Conservation (phyloP, 306 rosid genomes). For the Alnus rubra region DNA sequence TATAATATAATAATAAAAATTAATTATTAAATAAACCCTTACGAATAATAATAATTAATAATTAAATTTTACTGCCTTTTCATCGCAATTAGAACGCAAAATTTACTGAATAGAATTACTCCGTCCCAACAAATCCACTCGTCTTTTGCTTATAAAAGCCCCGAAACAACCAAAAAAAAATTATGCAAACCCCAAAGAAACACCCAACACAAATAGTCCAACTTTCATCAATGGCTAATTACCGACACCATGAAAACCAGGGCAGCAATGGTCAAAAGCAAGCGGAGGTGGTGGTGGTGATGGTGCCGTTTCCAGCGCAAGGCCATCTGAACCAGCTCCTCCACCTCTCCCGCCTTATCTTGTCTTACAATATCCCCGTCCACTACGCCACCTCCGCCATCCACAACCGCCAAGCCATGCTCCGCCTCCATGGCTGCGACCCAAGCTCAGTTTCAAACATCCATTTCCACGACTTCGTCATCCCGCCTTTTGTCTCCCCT, state of each 20-base stretch:
- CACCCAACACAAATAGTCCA: background rate
- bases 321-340: slow-evolving; percentile 91
- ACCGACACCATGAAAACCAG: slow-evolving; percentile 21
- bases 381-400: slow-evolving; percentile 54
- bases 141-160: background rate
- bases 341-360: slow-evolving; percentile 66
- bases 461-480: slow-evolving; percentile 50
- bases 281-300: slow-evolving; percentile 44
- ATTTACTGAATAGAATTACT: too few relatives aligned
- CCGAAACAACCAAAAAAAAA: background rate
- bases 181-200: background rate
- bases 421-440: slow-evolving; percentile 52
- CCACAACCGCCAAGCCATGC: slow-evolving; percentile 60
- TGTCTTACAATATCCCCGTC: slow-evolving; percentile 46
- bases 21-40: too few relatives aligned
- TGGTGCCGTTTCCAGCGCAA: slow-evolving; percentile 75
- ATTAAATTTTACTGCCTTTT: too few relatives aligned
- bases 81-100: too few relatives aligned
- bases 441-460: slow-evolving; percentile 34
- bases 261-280: slow-evolving; percentile 16
- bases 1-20: too few relatives aligned
- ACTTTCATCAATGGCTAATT: slow-evolving; percentile 29
- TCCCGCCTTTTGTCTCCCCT: slow-evolving; percentile 51
- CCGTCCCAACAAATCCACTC: too few relatives aligned
- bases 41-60: too few relatives aligned